A percentile compares a stretch with the other conserved stretches of the same genome.
phyloP scores from a whole-genome alignment of 148 eudicot species.

The Vaccinium myrtillus region DNA sequence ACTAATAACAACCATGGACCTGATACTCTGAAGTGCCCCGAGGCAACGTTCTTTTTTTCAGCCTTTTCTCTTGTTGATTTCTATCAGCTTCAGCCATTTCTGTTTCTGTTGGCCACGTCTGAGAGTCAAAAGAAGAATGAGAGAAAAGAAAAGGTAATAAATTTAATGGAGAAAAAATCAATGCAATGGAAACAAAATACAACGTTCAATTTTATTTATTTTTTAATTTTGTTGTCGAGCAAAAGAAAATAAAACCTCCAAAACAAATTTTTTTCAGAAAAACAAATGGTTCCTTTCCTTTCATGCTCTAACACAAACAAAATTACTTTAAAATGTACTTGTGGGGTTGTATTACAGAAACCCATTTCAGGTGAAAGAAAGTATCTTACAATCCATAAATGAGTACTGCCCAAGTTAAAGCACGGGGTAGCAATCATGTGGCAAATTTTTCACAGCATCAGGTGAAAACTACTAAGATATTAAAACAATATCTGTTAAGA shows the following conservation, averaged over 20 bases:
- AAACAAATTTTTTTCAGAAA: neutral
- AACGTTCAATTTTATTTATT: neutral
- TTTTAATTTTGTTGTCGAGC: neutral
- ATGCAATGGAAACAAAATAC: neutral
- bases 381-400: neutral
- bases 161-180: neutral
- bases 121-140: slow-evolving; percentile 17
- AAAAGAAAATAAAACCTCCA: neutral
- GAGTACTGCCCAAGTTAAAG: neutral
- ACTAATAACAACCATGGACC: slow-evolving; percentile 37
- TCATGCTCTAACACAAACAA: neutral
- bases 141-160: neutral
- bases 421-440: neutral
- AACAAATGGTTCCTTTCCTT: neutral
- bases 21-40: slow-evolving; percentile 91
- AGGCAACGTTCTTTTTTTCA: slow-evolving; percentile 62
- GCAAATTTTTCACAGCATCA: neutral
- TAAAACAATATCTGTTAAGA: neutral
- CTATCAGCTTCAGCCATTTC: slow-evolving; percentile 95
- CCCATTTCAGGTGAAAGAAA: slow-evolving; percentile 13
- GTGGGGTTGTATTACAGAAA: neutral
- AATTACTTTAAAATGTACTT: neutral
- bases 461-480: neutral
- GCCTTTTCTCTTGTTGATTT: slow-evolving; percentile 53
- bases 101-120: slow-evolving; percentile 99